Evolutionary conservation across 768 basidiomycete genomes (phyloP), one percentile per base, ranked within the genome.

Genomic region (Auricularia sp.): DNA sequence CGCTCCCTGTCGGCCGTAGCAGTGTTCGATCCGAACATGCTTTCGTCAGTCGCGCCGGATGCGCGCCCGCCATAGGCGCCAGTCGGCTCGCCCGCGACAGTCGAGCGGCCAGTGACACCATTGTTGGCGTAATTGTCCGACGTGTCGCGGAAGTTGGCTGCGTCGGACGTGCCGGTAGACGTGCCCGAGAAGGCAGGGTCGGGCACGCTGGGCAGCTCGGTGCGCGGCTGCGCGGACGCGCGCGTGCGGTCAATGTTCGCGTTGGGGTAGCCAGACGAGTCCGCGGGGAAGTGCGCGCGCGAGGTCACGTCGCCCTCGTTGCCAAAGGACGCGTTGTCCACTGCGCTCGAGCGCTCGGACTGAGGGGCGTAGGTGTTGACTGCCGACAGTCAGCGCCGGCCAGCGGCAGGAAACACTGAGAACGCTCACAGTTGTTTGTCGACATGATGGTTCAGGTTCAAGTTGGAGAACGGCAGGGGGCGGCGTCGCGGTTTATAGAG

Each of bases 401-500:
- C 29, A 29, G 29, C 29, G 29, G 29, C 29, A 29, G 29, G 29
- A 29, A 29, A 29, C 29, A 29, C 29, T 29, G 29, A 29, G 29
- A 29, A 29, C 29, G 29, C 29, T 29, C 29, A 29, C 29, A 29
- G 29, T 29, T 29, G 29, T 29, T 29, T 0, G 29, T 29, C 29
- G 29, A 42, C 39, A 42, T 42, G 39, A 14, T 42, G 39, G 39
- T 8, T 42, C 13, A 14, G 39, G 39, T 7, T 42, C 39, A 42
- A 42, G 39, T 8, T 42, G 39, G 39, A 8, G 7, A 42, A 42
- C 8, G 39, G 7, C 0, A 42, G 13, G 39, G 75, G 1, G 91
- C 80, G 73, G 96, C 94, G 68, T 84, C 73, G 6, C 8, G 39
- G 39, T 42, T 8, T 42, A 42, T 42, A 42, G 7, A 42, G 29